These are phyloP conservation scores for Saccharum hybrid DNA, from an alignment of 202 grass and related monocot genomes.

Conservation along the genomic window DNA sequence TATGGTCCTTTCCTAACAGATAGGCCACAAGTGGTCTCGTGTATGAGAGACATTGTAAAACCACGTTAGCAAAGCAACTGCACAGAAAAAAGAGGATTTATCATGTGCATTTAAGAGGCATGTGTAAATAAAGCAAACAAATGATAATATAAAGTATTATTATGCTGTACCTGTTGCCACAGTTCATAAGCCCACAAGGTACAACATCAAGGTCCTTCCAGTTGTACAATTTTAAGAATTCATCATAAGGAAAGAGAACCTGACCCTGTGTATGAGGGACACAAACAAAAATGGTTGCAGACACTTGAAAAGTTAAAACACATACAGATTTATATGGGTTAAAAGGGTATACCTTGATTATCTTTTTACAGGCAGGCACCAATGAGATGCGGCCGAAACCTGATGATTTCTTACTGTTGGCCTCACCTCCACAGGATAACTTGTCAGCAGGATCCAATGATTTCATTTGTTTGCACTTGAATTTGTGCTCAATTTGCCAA, in stretches of 20 bases:
- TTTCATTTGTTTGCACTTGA: constrained; percentile 89
- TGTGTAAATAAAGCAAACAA: constrained; percentile 38
- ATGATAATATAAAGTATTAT: constrained; percentile 10
- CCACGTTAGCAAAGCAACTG: constrained; percentile 99
- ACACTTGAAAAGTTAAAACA: constrained; percentile 1
- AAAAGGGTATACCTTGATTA: constrained; percentile 55
- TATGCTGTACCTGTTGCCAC: constrained; percentile 82
- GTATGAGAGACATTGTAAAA: constrained; percentile 90
- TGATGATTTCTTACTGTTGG: constrained; percentile 58
- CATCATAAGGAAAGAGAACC: constrained; percentile 92
- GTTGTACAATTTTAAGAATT: constrained; percentile 82
- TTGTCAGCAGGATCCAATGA: constrained; percentile 54
- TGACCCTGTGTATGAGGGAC: constrained; percentile 58
- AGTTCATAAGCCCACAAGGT: constrained; percentile 90
- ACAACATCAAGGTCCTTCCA: constrained; percentile 64
- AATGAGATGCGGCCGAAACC: constrained; percentile 58
- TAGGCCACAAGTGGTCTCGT: constrained; percentile 92
- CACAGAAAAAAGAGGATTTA: constrained; percentile 46
- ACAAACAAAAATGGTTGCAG: constrained; percentile 21
- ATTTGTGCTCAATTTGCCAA: constrained; percentile 80
- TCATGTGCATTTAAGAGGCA: constrained; percentile 42
- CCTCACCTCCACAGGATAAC: constrained; percentile 46
- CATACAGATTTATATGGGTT: neutral
- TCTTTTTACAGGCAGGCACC: constrained; percentile 53
- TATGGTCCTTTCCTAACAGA: constrained; percentile 84